These are phyloP conservation scores for Xanthoconium purpureum DNA, from an alignment of 768 basidiomycete genomes.

Conservation along the genomic window DNA sequence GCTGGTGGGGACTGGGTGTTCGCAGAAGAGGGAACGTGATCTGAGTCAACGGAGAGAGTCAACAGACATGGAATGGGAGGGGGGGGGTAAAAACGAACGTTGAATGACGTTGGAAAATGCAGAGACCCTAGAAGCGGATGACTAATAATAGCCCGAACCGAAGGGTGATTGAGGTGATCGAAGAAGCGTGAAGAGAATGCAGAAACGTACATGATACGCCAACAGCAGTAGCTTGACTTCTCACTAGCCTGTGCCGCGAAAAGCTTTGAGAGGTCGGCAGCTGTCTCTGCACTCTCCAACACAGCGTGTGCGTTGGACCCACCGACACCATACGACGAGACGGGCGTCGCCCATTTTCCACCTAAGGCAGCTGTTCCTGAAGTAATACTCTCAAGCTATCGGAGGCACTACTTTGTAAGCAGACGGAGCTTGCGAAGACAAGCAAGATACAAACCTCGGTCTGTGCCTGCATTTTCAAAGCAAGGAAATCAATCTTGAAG, in stretches of 20 bases:
- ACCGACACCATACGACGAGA: conserved; percentile 35
- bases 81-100: not conserved
- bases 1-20: conserved; percentile 2
- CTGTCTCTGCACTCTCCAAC: conserved; percentile 25
- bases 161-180: conserved; percentile 1
- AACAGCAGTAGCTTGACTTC: conserved; percentile 1
- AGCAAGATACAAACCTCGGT: conserved; percentile 15
- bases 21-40: conserved; percentile 14
- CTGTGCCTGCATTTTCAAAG: conserved; percentile 26
- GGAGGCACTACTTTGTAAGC: not conserved
- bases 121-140: conserved; percentile 15
- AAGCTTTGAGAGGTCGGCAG: conserved; percentile 10
- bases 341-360: conserved; percentile 30
- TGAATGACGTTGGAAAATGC: not conserved
- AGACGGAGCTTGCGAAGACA: not conserved
- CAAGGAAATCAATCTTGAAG: conserved; percentile 24
- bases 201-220: conserved; percentile 21
- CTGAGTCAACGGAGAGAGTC: conserved; percentile 1
- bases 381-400: conserved; percentile 22
- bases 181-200: not conserved
- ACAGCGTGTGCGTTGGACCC: conserved; percentile 35
- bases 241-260: not conserved
- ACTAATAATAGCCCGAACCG: conserved; percentile 17
- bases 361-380: conserved; percentile 28
- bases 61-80: not conserved